These are phyloP conservation scores for Quercus alba DNA, from an alignment of 306 rosid genomes.

Conservation along the genomic window DNA sequence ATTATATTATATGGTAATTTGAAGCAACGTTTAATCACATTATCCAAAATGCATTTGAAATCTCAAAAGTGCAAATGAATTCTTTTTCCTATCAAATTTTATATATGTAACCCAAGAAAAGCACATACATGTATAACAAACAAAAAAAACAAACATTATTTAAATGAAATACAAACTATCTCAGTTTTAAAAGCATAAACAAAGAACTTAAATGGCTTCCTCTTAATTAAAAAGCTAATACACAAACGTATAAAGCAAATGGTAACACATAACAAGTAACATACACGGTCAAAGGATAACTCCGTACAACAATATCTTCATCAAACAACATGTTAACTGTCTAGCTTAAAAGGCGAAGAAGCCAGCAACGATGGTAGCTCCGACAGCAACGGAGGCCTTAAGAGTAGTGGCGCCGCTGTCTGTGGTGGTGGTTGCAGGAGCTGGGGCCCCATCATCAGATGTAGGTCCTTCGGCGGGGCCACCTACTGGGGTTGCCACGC, in stretches of 20 bases:
- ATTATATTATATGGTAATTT: not conserved
- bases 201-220: not conserved
- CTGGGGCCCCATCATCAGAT: not conserved
- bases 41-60: not conserved
- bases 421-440: not conserved
- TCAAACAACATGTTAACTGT: not conserved
- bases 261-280: not conserved
- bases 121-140: not conserved
- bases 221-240: not conserved
- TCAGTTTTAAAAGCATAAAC: no score
- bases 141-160: not conserved
- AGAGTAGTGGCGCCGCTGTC: conserved; percentile 4
- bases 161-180: not conserved
- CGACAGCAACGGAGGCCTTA: not conserved
- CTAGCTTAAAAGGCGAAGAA: conserved; percentile 35
- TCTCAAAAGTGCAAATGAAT: not conserved
- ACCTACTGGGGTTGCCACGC: conserved; percentile 16
- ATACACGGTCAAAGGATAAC: not conserved
- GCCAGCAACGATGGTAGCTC: conserved; percentile 1
- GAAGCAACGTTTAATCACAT: not conserved
- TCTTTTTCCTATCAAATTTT: not conserved
- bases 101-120: not conserved
- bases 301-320: not conserved
- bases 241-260: not conserved
- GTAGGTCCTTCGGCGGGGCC: conserved; percentile 20